Evolutionary conservation across 495 filamentous ascomycete genomes (phyloP), one percentile per base, ranked within the genome.

Genomic region (Aspergillus cavernicola): DNA sequence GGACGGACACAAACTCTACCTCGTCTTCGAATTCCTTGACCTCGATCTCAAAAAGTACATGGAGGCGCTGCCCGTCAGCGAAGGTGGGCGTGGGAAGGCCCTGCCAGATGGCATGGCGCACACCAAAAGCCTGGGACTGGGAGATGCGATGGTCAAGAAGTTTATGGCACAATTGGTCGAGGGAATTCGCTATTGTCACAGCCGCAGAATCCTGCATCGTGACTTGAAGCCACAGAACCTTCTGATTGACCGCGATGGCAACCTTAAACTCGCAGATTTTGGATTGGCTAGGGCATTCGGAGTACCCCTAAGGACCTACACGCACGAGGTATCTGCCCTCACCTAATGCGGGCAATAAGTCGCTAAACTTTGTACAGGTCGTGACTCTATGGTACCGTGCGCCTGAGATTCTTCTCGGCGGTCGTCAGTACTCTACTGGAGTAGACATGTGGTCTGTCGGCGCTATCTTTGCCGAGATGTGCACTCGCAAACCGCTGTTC

Each of bases 401-500:
- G n/a, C 93, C 93, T 0, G 93, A 99, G 70, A 96, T 99, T 66
- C 82, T 99, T 18, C 86, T 99, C 12, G 93, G 93, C 62, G 93
- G 95, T 49, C 88, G 92, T 41, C 93, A 97, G 69, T 99, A 99
- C 75, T 95, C 89, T 19, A 97, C 93, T 39, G 93, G 95, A 56
- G 92, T 99, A 36, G 93, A 99, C 68, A 97, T 99, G 95, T 99
- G 93, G 93, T 96, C 90, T 26, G 85, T 92, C 45, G 93, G 93
- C 36, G 96, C 93, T 67, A 99, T 99, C 71, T 99, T 99, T 70
- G 93, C 95, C 12, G 93, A 99, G 72, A 97, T 99, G 95, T 96
- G 91, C 78, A 99, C 95, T 13, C 87, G 90, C 62, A 97, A 97
- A 72, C 92, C 93, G 6, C 75, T 97, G 11, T 97, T 99, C 79